Evolutionary conservation across 2,329 filamentous ascomycete genomes (phyloP), one percentile per base, ranked within the genome.

Genomic region (Pezicula carpinea): DNA sequence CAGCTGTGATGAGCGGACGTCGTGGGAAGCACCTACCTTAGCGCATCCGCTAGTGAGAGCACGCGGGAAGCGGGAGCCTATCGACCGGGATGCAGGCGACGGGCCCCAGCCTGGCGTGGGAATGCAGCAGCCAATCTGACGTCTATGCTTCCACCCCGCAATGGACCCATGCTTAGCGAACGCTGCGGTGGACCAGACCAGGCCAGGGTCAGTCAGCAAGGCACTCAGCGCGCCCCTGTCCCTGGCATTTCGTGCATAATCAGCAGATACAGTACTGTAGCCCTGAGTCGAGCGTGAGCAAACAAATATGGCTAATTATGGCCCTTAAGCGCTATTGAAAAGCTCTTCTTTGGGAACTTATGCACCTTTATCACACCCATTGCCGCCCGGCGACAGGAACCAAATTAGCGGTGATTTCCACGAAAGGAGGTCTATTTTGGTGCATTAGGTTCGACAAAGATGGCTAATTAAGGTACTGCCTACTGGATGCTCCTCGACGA

Each of bases 191-290:
- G 35, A 46, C n/a, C n/a, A 23, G 34, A 39, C 32, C 19, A 38
- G 32, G 18, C 40, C 26, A 48, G 40, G 29, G 19, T 21, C 29
- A 19, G 17, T 17, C 32, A 6, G 32, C 17, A 39, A 21, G 18
- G 26, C 19, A 4, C 31, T 18, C 26, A 22, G 15, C 36, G n/a
- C 15, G 18, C 23, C 32, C 31, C 21, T 6, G 26, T 15, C 33
- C 43, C 32, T 31, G 39, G 23, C 36, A 52, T 54, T 54, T 50
- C 53, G 49, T 51, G 51, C 51, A 55, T 53, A 44, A 47, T 50
- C 50, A 48, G 34, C 42, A 15, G 15, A 19, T 47, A 50, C 48
- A 54, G 43, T 46, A 39, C 42, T 44, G 33, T 7, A 18, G 13
- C 31, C 35, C 38, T 39, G 29, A 43, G 26, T 44, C 44, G 29